A percentile compares a stretch with the other conserved stretches of the same genome.
phyloP scores from a whole-genome alignment of 2,329 filamentous ascomycete genomes.

The Diaporthe ilicicola region DNA sequence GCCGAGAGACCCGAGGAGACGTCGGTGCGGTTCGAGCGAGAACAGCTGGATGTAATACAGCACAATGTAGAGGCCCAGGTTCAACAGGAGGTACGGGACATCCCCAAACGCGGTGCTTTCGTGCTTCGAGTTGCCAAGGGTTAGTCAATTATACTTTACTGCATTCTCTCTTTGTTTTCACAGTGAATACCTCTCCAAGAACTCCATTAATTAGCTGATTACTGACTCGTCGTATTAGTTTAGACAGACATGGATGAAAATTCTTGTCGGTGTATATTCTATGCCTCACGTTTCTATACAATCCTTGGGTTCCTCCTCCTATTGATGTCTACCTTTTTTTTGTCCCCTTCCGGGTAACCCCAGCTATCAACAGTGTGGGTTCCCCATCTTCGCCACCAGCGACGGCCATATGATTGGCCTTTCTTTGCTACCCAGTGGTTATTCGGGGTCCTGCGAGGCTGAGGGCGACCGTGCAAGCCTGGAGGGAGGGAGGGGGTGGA shows the following conservation, averaged over 20 bases:
- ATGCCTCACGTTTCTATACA: background rate
- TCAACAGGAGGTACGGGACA: constrained; percentile 46
- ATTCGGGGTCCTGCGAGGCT: background rate
- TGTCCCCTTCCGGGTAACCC: background rate
- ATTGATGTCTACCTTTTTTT: background rate
- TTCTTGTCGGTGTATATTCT: no score
- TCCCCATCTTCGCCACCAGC: background rate
- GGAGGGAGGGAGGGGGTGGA: background rate
- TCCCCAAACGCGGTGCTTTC: constrained; percentile 48
- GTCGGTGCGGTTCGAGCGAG: constrained; percentile 49
- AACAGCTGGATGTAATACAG: constrained; percentile 57
- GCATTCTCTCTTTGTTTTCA: no score
- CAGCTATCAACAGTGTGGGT: background rate
- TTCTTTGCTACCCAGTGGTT: background rate
- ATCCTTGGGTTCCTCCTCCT: background rate
- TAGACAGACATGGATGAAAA: no score
- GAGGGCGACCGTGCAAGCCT: background rate
- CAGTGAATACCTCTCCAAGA: no score
- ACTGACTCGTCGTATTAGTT: no score
- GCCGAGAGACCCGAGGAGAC: constrained; percentile 44
- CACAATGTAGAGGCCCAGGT: constrained; percentile 52
- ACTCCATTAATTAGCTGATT: no score
- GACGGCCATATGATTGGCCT: background rate
- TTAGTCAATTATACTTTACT: no score
- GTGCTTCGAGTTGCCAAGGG: no score